Conservation (phyloP, 2,329 filamentous ascomycete genomes). For the Parasarocladium wereldwijsianum region DNA sequence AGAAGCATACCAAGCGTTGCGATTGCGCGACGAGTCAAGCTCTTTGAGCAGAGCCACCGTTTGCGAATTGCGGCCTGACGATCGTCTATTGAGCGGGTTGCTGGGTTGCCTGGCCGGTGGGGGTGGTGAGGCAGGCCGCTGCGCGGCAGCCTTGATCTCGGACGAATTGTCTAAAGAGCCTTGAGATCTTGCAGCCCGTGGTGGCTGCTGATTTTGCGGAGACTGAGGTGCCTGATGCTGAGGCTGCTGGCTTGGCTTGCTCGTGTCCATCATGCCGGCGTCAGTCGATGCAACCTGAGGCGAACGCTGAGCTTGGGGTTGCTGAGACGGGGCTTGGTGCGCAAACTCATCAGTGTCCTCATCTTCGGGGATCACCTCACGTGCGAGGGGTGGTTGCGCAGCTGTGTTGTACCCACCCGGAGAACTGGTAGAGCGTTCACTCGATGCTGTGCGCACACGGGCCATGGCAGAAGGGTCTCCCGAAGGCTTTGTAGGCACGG, state of each 20-base stretch:
- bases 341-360: conserved; percentile 43
- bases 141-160: conserved; percentile 25
- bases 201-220: neutral
- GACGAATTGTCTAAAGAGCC: conserved; percentile 54
- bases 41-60: conserved; percentile 72
- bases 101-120: conserved; percentile 40
- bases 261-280: conserved; percentile 20
- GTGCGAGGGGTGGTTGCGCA: conserved; percentile 25
- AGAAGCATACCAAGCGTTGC: conserved; percentile 94
- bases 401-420: conserved; percentile 20
- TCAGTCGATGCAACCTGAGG: conserved; percentile 19
- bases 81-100: conserved; percentile 42
- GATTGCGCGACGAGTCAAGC: conserved; percentile 67
- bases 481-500: conserved; percentile 32
- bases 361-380: conserved; percentile 21
- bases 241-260: conserved; percentile 14
- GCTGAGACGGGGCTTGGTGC: conserved; percentile 48
- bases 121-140: conserved; percentile 41
- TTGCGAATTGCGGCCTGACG: conserved; percentile 47
- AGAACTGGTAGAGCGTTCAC: conserved; percentile 25
- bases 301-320: conserved; percentile 9
- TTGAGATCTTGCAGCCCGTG: conserved; percentile 24
- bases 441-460: conserved; percentile 33
- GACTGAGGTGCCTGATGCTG: conserved; percentile 33
- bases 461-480: conserved; percentile 24